These are phyloP conservation scores for Thuja plicata DNA, from an alignment of 83 land plant species.

Conservation along the genomic window DNA sequence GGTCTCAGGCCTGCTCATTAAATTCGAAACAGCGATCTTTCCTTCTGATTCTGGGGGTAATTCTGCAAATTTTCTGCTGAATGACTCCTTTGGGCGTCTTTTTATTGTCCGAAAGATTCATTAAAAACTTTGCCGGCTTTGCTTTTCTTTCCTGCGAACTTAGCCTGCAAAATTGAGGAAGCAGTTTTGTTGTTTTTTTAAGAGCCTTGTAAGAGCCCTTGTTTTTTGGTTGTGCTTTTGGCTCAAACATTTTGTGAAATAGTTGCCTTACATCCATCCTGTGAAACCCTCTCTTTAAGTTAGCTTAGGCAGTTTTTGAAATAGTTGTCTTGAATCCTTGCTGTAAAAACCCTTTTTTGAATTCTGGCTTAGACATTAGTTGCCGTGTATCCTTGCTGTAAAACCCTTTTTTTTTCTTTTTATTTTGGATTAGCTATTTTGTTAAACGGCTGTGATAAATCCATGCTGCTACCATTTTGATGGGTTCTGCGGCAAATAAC, in stretches of 20 bases:
- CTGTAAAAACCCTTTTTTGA: background rate
- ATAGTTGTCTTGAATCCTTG: background rate
- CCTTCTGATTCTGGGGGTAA: background rate
- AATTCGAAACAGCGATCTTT: background rate
- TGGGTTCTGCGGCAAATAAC: slow-evolving; percentile 17
- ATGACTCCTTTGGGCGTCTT: background rate
- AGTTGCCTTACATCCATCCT: background rate
- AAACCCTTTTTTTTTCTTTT: background rate
- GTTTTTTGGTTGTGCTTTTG: background rate
- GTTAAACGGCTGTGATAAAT: background rate
- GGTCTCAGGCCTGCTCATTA: background rate
- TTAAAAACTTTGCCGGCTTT: background rate
- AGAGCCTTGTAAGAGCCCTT: background rate
- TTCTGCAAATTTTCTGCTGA: background rate
- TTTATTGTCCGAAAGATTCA: background rate
- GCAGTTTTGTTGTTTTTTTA: background rate
- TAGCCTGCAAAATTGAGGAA: background rate
- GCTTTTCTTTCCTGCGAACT: background rate
- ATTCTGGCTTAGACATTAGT: background rate
- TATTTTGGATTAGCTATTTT: background rate
- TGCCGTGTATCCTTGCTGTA: background rate
- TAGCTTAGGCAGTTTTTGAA: background rate
- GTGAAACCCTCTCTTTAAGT: background rate
- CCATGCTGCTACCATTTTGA: slow-evolving; percentile 9
- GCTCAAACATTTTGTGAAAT: background rate